Conservation (phyloP, 2,329 filamentous ascomycete genomes). For the Albophoma yamanashiensis region DNA sequence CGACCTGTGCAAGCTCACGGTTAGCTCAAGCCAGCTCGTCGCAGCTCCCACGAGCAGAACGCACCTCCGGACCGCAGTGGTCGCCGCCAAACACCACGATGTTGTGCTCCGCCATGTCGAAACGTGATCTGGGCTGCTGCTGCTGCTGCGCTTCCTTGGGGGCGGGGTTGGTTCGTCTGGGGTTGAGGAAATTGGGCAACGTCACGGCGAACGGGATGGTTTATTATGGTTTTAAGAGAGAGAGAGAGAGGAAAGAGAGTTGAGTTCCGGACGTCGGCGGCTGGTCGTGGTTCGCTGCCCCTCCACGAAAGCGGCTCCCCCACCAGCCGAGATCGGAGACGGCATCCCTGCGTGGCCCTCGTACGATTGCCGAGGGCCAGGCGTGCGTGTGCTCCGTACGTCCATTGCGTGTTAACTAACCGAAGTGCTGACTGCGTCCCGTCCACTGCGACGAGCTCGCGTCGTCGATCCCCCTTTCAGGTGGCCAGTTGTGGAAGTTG, state of each 20-base stretch:
- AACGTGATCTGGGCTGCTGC: not conserved
- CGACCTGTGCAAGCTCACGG: conserved; percentile 40
- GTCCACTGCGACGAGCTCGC: too few relatives aligned
- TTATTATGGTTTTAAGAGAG: not conserved
- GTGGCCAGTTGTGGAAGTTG: too few relatives aligned
- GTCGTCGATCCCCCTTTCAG: too few relatives aligned
- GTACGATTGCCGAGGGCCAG: not conserved
- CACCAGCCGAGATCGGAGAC: conserved; percentile 26
- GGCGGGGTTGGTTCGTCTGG: not conserved
- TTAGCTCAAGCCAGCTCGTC: conserved; percentile 8
- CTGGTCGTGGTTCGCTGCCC: not conserved
- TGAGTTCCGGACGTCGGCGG: not conserved
- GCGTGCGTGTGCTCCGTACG: too few relatives aligned
- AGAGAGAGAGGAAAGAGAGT: not conserved
- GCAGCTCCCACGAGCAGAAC: conserved; percentile 13
- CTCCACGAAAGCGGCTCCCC: conserved; percentile 8
- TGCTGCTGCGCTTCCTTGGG: not conserved
- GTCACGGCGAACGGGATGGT: not conserved
- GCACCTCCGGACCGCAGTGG: conserved; percentile 77
- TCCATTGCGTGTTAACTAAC: too few relatives aligned
- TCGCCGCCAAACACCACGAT: conserved; percentile 77
- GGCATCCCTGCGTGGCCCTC: not conserved
- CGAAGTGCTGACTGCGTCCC: too few relatives aligned
- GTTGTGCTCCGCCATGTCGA: conserved; percentile 57
- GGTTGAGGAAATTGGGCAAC: not conserved